Evolutionary conservation across 495 filamentous ascomycete species (phyloP), one percentile per base, ranked within the genome.

Genomic region (Neurospora hispaniola): DNA sequence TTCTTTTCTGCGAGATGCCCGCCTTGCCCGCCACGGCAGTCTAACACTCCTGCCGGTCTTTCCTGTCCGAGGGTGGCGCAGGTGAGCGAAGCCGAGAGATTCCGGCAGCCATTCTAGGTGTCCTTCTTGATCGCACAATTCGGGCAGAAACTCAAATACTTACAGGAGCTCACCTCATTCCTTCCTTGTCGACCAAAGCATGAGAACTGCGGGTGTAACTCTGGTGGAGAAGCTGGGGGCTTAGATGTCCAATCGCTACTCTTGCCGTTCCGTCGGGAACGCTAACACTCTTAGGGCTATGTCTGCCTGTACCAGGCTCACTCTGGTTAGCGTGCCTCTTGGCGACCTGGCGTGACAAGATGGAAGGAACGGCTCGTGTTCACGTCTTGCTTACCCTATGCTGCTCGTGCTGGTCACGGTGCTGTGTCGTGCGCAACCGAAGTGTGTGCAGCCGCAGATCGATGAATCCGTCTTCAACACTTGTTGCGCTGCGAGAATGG

Each of bases 231-330:
- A 2, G 23, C 5, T 35, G 54, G 54, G 20, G 46, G 46, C 20
- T 14, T 16, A 11, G 42, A 14, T 7, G 31, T 18, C 72, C 72
- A 75, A 74, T 72, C 38, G 42, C 6, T 23, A 7, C 14, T 39
- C n/a, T 43, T 74, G 46, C 74, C 74, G 71, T 62, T 31, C 59
- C 70, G 68, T 73, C 72, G 74, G 74, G 69, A 48, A 35, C 70
- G 44, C 74, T 72, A 75, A 42, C 2, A 68, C 40, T 4, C 4
- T 70, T 69, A 72, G 14, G 20, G 74, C 42, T 5, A 40, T 41
- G 27, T 74, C n/a, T 42, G n/a, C 16, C 40, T 72, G 9, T 16
- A n/a, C 6, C 54, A 66, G 11, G 54, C 2, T 66, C 54, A 7
- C 27, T 38, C 14, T 66, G 54, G 54, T 10, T 8, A 66, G 54